Base-by-base conservation (phyloP, 2,329 filamentous ascomycete species). In the Cucurbitaria berberidis region DNA sequence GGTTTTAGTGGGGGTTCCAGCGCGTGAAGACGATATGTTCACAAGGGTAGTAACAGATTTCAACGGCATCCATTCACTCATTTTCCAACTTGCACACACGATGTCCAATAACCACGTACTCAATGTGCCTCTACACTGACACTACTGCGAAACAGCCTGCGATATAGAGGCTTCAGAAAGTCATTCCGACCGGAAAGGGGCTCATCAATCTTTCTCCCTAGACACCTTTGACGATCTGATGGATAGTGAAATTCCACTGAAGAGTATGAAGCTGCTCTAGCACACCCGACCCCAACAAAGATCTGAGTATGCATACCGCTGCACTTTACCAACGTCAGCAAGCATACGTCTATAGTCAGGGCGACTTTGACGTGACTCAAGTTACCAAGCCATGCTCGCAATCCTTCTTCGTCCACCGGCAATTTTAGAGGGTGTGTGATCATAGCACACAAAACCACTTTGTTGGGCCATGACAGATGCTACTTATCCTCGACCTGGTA, bases 21-120 rank as follows among this genome's bases (percentile, higher is more conserved):
- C 15, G 19, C 11, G 13, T 22, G 19, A 39, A 22, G 11, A n/a
- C 3, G 36, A 13, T 3, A 13, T 5, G 7, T 22, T 22, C 9
- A 4, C 18, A 26, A 16, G 15, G 13, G n/a, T 5, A 6, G 30
- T 13, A 6, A 13, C 16, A 36, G 2, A 26, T 16, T 19, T 40
- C n/a, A 29, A 47, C 19, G 5, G 36, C n/a, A 16, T 47, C 7
- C 15, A 43, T 34, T 29, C 43, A 52, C 3, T 19, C 38, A 18
- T 34, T 43, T 13, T 53, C n/a, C 35, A 38, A 3, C 21, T 36
- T n/a, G 38, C 50, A 32, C 44, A 45, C 24, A 53, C 34, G 21
- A 53, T 53, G 24, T 53, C 39, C 16, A 22, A 39, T 2, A 53
- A 30, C 44, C 50, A 53, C 18, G 8, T 22, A n/a, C 39, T 38